phyloP scores from a whole-genome alignment of 2,329 filamentous ascomycete genomes.

The Elsinoe ampelina region DNA sequence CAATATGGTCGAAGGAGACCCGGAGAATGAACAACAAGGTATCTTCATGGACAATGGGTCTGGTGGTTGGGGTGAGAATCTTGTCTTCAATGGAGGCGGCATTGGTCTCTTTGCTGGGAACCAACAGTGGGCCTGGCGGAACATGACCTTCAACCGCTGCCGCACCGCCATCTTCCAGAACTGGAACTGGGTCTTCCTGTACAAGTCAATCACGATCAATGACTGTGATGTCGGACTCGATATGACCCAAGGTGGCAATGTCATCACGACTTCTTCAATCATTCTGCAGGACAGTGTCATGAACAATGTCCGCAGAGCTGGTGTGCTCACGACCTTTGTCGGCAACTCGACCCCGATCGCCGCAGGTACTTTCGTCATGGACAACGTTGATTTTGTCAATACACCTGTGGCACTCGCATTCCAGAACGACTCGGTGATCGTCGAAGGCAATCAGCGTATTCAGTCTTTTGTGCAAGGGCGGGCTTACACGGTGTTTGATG shows the following conservation, averaged over 20 bases:
- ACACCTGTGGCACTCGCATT: slow-evolving; percentile 54
- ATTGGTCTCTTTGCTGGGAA: slow-evolving; percentile 72
- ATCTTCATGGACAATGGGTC: slow-evolving; percentile 53
- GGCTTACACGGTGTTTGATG: slow-evolving; percentile 44
- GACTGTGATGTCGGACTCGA: slow-evolving; percentile 58
- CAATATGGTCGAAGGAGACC: slow-evolving; percentile 31
- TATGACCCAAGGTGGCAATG: slow-evolving; percentile 47
- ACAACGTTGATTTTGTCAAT: slow-evolving; percentile 66
- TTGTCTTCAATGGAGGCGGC: slow-evolving; percentile 73
- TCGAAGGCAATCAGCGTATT: slow-evolving; percentile 58
- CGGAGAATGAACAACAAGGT: slow-evolving; percentile 30
- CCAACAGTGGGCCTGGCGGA: slow-evolving; percentile 80
- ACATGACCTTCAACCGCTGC: slow-evolving; percentile 72
- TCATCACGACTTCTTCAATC: slow-evolving; percentile 65
- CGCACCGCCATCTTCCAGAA: slow-evolving; percentile 79
- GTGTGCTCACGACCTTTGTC: slow-evolving; percentile 58
- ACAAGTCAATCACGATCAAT: slow-evolving; percentile 61
- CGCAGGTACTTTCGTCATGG: slow-evolving; percentile 66
- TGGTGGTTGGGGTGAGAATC: slow-evolving; percentile 73
- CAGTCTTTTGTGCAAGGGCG: slow-evolving; percentile 64
- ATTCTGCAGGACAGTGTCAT: slow-evolving; percentile 63
- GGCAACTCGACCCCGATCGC: slow-evolving; percentile 48
- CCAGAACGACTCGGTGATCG: slow-evolving; percentile 45
- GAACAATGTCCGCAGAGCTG: slow-evolving; percentile 53
- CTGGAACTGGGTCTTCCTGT: slow-evolving; percentile 84